Evolutionary conservation across 2,329 filamentous ascomycete genomes (phyloP).

Genomic region (Fusarium heterosporum): DNA sequence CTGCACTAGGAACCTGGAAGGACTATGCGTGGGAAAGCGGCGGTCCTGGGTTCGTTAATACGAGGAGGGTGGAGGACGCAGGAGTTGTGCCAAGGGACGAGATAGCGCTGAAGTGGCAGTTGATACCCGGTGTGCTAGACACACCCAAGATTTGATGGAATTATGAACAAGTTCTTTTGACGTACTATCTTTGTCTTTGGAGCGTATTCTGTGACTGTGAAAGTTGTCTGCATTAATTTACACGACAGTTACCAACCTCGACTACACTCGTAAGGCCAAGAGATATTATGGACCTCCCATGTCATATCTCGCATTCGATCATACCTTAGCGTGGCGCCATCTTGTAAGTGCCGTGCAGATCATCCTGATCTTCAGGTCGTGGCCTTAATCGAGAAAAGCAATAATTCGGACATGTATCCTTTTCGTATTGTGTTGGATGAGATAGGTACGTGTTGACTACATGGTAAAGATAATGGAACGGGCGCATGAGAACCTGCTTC

Average conservation of each 20-base stretch:
- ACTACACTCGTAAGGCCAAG: not conserved
- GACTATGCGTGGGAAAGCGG: conserved; percentile 75
- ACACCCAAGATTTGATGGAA: conserved; percentile 46
- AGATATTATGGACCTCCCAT: conserved; percentile 15
- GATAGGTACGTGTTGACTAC: too few species aligned
- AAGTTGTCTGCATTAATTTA: not conserved
- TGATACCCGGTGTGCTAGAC: conserved; percentile 44
- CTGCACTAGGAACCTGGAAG: conserved; percentile 69
- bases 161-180: not conserved
- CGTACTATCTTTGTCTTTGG: not conserved
- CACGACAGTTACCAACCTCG: too few species aligned
- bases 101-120: conserved; percentile 38
- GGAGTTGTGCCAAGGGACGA: conserved; percentile 50
- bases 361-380: conserved; percentile 6
- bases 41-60: conserved; percentile 57
- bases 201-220: not conserved
- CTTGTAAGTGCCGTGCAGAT: conserved; percentile 25
- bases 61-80: conserved; percentile 40
- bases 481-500: conserved; percentile 2
- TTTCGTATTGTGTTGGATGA: conserved; percentile 9
- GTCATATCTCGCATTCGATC: conserved; percentile 34
- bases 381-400: not conserved
- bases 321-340: conserved; percentile 20
- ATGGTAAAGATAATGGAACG: too few species aligned
- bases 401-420: not conserved